These are phyloP conservation scores for Trametes pubescens DNA, from an alignment of 1,284 basidiomycete genomes.

Conservation along the genomic window DNA sequence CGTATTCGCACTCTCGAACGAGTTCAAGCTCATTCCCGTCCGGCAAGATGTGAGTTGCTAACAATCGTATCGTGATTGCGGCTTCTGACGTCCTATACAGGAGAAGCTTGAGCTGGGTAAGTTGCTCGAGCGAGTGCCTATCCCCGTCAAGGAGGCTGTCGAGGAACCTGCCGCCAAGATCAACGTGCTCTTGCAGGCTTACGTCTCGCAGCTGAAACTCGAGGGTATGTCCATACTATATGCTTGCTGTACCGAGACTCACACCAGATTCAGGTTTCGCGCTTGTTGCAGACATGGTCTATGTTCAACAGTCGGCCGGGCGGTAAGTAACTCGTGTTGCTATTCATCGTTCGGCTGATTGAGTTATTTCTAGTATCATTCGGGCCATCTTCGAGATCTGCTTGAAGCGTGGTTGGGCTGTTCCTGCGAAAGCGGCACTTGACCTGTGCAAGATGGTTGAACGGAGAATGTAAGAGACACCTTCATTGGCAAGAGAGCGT, in stretches of 20 bases:
- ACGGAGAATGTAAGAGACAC: slow-evolving; percentile 72
- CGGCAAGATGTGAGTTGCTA: slow-evolving; percentile 49
- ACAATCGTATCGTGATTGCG: slow-evolving; percentile 53
- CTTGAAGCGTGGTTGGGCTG: slow-evolving; percentile 97
- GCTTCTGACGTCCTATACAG: slow-evolving; percentile 30
- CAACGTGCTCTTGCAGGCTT: slow-evolving; percentile 95
- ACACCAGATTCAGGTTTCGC: slow-evolving; percentile 72
- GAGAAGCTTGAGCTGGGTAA: slow-evolving; percentile 95
- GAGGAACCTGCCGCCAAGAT: slow-evolving; percentile 98
- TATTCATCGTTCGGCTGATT: slow-evolving; percentile 6
- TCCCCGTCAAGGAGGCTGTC: slow-evolving; percentile 96
- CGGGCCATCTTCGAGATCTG: slow-evolving; percentile 99
- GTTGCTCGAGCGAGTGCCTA: slow-evolving; percentile 93
- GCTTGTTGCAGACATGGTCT: slow-evolving; percentile 98
- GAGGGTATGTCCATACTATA: slow-evolving; percentile 61
- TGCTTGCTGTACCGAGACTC: too few species aligned
- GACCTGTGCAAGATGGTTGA: slow-evolving; percentile 99
- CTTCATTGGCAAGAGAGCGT: background rate
- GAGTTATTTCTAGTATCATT: slow-evolving; percentile 70
- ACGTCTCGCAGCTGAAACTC: slow-evolving; percentile 94
- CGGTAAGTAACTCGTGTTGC: slow-evolving; percentile 54
- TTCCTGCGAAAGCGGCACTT: slow-evolving; percentile 90
- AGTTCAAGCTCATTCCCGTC: slow-evolving; percentile 94
- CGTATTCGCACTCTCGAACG: slow-evolving; percentile 96
- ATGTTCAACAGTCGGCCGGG: slow-evolving; percentile 91